These are phyloP conservation scores for Pythium myriotylum DNA, from an alignment of 352 stramenopile genomes.

Conservation along the genomic window DNA sequence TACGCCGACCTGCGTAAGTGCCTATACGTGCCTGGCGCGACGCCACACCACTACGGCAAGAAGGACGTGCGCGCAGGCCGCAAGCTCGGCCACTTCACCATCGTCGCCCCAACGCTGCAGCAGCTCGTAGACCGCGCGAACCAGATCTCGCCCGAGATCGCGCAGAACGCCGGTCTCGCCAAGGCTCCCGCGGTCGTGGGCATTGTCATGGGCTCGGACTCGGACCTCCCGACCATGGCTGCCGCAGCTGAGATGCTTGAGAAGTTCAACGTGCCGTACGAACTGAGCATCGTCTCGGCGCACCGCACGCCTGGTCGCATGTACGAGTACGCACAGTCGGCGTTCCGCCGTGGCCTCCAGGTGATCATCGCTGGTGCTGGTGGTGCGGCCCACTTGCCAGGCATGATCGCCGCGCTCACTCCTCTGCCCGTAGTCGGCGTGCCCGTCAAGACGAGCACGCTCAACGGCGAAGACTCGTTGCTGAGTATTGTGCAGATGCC, in stretches of 20 bases:
- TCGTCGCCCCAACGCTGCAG: slow-evolving; percentile 87
- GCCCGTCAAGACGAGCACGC: slow-evolving; percentile 96
- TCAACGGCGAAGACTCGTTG: slow-evolving; percentile 97
- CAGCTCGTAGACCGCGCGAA: slow-evolving; percentile 81
- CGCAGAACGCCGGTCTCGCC: slow-evolving; percentile 42
- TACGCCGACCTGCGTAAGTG: slow-evolving; percentile 65
- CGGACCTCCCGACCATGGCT: slow-evolving; percentile 97
- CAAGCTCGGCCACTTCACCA: slow-evolving; percentile 98
- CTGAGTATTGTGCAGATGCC: slow-evolving; percentile 99
- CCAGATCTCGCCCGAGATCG: slow-evolving; percentile 49
- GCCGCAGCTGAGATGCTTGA: slow-evolving; percentile 95
- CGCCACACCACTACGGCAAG: slow-evolving; percentile 98
- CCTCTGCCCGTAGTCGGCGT: slow-evolving; percentile 95
- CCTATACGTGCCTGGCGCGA: slow-evolving; percentile 78
- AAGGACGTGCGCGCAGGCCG: slow-evolving; percentile 82
- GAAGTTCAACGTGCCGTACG: slow-evolving; percentile 95
- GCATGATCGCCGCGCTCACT: slow-evolving; percentile 90
- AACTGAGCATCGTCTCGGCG: slow-evolving; percentile 98
- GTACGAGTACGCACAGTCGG: slow-evolving; percentile 94
- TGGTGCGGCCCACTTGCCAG: slow-evolving; percentile 97
- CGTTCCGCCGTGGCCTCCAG: slow-evolving; percentile 87
- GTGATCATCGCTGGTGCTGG: slow-evolving; percentile 96
- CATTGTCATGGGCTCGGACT: slow-evolving; percentile 95
- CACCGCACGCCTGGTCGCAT: slow-evolving; percentile 97
- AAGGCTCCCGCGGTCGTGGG: slow-evolving; percentile 57